These are phyloP conservation scores for Basidiobolus heterosporus DNA, from an alignment of 371 early-diverging fungal genomes.

Conservation along the genomic window DNA sequence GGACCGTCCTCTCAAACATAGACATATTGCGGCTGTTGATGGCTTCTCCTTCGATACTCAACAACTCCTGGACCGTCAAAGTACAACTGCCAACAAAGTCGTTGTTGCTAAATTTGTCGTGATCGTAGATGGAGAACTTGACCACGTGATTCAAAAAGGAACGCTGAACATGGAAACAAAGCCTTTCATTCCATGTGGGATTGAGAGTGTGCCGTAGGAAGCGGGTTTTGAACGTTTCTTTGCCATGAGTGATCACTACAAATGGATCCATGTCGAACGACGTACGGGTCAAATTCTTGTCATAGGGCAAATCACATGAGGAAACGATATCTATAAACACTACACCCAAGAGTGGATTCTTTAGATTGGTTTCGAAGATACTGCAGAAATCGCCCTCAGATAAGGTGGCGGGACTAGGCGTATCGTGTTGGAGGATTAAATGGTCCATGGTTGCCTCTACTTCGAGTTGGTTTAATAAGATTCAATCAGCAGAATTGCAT, in stretches of 20 bases:
- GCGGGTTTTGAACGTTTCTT: conserved; percentile 48
- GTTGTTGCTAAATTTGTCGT: conserved; percentile 55
- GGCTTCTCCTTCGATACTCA: conserved; percentile 1
- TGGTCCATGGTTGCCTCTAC: too few species aligned
- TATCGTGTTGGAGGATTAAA: too few species aligned
- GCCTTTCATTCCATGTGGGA: conserved; percentile 51
- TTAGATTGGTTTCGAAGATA: too few species aligned
- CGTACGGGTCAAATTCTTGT: conserved; percentile 33
- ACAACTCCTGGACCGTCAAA: conserved; percentile 14
- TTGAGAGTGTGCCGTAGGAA: conserved; percentile 42
- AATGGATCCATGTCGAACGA: conserved; percentile 76
- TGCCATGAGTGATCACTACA: conserved; percentile 53
- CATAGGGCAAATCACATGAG: conserved; percentile 41
- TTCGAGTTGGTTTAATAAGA: too few species aligned
- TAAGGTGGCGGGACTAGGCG: too few species aligned
- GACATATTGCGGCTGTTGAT: not conserved
- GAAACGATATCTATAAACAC: conserved; percentile 41
- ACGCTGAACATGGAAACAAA: conserved; percentile 44
- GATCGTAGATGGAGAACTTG: conserved; percentile 55
- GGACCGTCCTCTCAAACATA: conserved; percentile 7
- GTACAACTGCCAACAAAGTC: conserved; percentile 46
- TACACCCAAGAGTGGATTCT: conserved; percentile 19
- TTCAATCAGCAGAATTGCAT: too few species aligned
- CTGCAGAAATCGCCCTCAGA: too few species aligned
- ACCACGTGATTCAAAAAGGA: conserved; percentile 35